Base-by-base conservation (phyloP, 257 asterid genomes). In the Solanum bulbocastanum region DNA sequence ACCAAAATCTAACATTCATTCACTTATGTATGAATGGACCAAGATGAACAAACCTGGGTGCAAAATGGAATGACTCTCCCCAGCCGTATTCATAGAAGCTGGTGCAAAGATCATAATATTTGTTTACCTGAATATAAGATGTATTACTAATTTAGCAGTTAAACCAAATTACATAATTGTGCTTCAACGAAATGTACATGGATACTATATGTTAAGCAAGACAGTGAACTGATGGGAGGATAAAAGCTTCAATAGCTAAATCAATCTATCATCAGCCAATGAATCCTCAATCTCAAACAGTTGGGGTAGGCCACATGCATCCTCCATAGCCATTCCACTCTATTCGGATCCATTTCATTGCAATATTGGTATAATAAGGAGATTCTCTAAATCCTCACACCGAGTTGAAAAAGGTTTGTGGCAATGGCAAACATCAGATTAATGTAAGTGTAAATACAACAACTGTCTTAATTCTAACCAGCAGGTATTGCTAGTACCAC, bases 51-150 rank as follows among this genome's bases (percentile, higher is more conserved):
- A 89, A 94, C 99, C 99, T 95, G 89, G 97, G 98, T 11, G 99
- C 99, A 89, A 97, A 97, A 90, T 97, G 99, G 93, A 97, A 97
- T 74, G 98, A 97, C 90, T 97, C 98, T 88, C 99, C 99, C 99
- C 99, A 96, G 83, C 99, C 99, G 88, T 97, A 97, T 91, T 97
- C 99, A 7, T 97, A 97, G 96, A 97, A 97, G 92, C 99, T 97
- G 88, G 99, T 97, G 83, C 92, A 98, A 83, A 97, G 99, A 92
- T 97, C 98, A 90, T 97, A 97, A 91, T 97, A 97, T 90, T 96
- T 97, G 86, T 97, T 97, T 36, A 97, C 98, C 99, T 97, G 95
- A n/a, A 87, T 73, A 91, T 44, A 35, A 30, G 66, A 91, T 0
- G 60, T 52, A n/a, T 11, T 39, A 35, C 27, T 44, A 52, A 25